Evolutionary conservation across 164 flowering plant genomes (phyloP), one percentile per base, ranked within the genome.

Genomic region (Santalum album): DNA sequence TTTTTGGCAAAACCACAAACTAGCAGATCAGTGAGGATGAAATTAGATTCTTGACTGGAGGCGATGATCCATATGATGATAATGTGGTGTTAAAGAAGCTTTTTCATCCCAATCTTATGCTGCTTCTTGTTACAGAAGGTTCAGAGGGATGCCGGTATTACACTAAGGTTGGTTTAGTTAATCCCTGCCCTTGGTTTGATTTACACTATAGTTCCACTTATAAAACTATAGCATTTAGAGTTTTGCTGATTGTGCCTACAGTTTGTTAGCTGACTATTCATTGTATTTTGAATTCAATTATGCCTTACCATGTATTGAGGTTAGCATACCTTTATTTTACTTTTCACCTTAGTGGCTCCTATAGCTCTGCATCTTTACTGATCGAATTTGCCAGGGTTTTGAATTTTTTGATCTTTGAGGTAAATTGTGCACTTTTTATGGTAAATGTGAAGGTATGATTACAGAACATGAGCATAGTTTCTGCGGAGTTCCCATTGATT

Each of bases 21-120:
- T 51, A 29, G 58, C 65, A 76, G 78, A 57, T 72, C 17, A 74
- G 79, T 45, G 82, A 75, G 10, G 78, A 67, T 24, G 79, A 75
- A 52, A 61, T 74, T n/a, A n/a, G 60, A 2, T 75, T 72, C 57
- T 49, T 77, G 44, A 70, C 72, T n/a, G 49, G 65, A 17, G 75
- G 69, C 19, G 74, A 59, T 40, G 60, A 60, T 53, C 52, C 72
- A 3, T 5, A 59, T n/a, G 65, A 70, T 35, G 81, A 74, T 19
- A 43, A 71, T 12, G 72, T 67, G 46, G 64, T 71, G 6, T 24
- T 54, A 32, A 49, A 40, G 17, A 63, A 58, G 40, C 71, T 70
- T 24, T 72, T 62, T 51, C 69, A 50, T 49, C 67, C 73, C 1
- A 58, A 61, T 6, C 27, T 77, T 17, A 67, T 53, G 36, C 68